A percentile compares a stretch with the other conserved stretches of the same genome.
These are phyloP conservation scores for Leptodermis oblonga DNA, from an alignment of 257 asterid genomes.

Conservation along the genomic window DNA sequence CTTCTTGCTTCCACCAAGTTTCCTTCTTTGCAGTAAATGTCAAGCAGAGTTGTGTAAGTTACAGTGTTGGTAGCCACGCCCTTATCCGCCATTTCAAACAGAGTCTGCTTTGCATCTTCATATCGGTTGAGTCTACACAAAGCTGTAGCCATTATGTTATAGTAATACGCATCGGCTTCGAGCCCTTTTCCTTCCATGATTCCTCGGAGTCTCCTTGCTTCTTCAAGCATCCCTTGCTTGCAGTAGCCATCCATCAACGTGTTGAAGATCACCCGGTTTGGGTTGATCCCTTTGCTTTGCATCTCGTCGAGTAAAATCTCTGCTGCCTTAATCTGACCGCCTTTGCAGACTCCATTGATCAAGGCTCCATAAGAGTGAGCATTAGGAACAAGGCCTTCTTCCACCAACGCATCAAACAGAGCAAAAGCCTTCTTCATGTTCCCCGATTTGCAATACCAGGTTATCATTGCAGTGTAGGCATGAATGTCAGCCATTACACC, in stretches of 20 bases:
- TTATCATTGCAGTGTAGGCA: conserved; percentile 56
- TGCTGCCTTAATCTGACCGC: conserved; percentile 66
- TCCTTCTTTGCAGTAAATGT: conserved; percentile 62
- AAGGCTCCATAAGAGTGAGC: conserved; percentile 70
- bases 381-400: conserved; percentile 60
- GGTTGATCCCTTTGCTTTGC: conserved; percentile 66
- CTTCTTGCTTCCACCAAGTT: conserved; percentile 50
- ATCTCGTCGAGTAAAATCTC: conserved; percentile 65
- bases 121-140: conserved; percentile 47
- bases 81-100: conserved; percentile 58
- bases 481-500: conserved; percentile 50
- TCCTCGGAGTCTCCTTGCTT: conserved; percentile 51
- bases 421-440: conserved; percentile 53
- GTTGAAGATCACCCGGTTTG: conserved; percentile 60
- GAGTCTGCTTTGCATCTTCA: conserved; percentile 61
- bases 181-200: conserved; percentile 76
- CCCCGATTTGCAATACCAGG: conserved; percentile 42
- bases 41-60: conserved; percentile 57
- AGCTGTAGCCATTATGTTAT: conserved; percentile 60
- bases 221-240: conserved; percentile 72
- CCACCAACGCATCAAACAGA: conserved; percentile 64
- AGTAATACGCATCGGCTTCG: conserved; percentile 55
- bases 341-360: conserved; percentile 62
- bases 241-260: conserved; percentile 85
- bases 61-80: conserved; percentile 49